A percentile compares a stretch with the other conserved stretches of the same genome.
These are phyloP conservation scores for Ophiobolus disseminans DNA, from an alignment of 2,329 filamentous ascomycete species.

Conservation along the genomic window DNA sequence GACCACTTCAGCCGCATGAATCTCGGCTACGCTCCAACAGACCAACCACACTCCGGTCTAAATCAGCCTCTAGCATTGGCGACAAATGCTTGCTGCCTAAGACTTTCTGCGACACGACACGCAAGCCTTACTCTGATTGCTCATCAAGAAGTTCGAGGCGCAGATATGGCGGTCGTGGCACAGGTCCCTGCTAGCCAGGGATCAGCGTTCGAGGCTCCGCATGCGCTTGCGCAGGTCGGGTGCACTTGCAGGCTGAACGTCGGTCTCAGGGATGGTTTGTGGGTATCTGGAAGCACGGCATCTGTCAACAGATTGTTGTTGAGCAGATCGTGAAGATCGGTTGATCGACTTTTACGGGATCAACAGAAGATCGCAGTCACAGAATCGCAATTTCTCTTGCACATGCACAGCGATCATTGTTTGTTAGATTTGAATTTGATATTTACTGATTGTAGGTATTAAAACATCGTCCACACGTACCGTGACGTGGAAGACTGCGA, in stretches of 20 bases:
- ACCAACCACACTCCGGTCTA: background rate
- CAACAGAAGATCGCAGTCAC: background rate
- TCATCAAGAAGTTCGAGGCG: too few relatives aligned
- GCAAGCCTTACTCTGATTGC: too few relatives aligned
- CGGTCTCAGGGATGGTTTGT: background rate
- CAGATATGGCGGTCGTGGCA: too few relatives aligned
- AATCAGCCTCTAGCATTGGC: too few relatives aligned
- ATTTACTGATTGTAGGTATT: conserved; percentile 3
- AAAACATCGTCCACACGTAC: background rate
- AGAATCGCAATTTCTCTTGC: background rate
- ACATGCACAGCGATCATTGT: background rate
- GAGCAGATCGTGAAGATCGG: background rate
- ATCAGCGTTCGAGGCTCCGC: background rate
- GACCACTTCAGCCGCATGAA: background rate
- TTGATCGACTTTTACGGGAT: background rate
- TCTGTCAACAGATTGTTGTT: background rate
- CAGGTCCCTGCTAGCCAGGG: background rate
- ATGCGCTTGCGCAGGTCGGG: conserved; percentile 1
- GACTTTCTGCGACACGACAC: too few relatives aligned
- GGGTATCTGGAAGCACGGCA: background rate
- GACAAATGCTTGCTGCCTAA: too few relatives aligned
- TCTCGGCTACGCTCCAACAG: background rate
- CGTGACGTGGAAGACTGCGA: background rate
- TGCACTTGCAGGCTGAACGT: too few relatives aligned
- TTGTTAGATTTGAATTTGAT: background rate